A percentile compares a stretch with the other conserved stretches of the same genome.
phyloP scores from a whole-genome alignment of 139 green algal genomes.

The Nannochloris sp. region DNA sequence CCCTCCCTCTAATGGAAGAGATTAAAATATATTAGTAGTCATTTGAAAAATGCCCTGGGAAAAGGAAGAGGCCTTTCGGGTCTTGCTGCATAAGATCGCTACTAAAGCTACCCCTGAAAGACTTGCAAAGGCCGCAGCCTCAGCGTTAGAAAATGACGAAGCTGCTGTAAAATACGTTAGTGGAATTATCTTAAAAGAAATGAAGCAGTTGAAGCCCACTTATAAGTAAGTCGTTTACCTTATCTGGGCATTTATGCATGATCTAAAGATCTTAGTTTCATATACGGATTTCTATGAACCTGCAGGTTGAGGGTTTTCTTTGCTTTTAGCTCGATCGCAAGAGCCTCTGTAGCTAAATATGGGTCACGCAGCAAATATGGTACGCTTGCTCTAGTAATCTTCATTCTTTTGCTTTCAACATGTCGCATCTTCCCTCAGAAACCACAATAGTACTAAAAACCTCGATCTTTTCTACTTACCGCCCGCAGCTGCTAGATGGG shows the following conservation, averaged over 20 bases:
- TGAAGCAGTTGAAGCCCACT: slow-evolving; percentile 13
- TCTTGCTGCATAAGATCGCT: slow-evolving; percentile 20
- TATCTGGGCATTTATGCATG: background rate
- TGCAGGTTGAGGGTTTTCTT: slow-evolving; percentile 39
- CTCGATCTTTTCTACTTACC: no score
- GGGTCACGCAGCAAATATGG: slow-evolving; percentile 5
- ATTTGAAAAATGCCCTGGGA: no score
- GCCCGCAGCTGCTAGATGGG: slow-evolving; percentile 9
- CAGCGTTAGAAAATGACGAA: slow-evolving; percentile 37
- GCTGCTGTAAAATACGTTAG: slow-evolving; percentile 28
- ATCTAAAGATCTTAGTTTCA: background rate
- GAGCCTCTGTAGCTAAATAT: background rate
- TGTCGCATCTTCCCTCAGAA: background rate
- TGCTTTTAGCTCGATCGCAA: slow-evolving; percentile 28
- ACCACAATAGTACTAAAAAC: no score
- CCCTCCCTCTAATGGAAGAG: no score
- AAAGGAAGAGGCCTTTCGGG: slow-evolving; percentile 32
- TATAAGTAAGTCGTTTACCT: background rate
- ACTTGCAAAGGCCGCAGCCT: slow-evolving; percentile 20
- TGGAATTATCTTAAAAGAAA: slow-evolving; percentile 31
- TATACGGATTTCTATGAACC: background rate
- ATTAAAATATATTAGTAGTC: no score
- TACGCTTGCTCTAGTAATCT: background rate
- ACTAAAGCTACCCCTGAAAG: slow-evolving; percentile 20
- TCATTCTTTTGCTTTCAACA: background rate